Evolutionary conservation across 2,329 filamentous ascomycete genomes (phyloP).

Genomic region (Helminthosporium solani): DNA sequence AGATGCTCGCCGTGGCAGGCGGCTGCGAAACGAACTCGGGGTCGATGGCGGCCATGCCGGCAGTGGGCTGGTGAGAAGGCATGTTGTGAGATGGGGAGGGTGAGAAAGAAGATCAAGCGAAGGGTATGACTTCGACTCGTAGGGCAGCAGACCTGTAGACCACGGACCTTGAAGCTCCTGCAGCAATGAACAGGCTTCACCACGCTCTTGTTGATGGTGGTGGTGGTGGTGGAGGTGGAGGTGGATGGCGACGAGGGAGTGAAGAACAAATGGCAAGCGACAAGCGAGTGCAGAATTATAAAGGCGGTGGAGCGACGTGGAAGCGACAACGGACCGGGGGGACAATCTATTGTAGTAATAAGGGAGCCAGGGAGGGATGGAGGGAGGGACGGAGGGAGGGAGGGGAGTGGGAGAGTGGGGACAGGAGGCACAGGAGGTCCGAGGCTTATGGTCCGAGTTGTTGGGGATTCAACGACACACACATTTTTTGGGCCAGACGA

Average conservation of each 20-base stretch:
- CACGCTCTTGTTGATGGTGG: conserved; percentile 19
- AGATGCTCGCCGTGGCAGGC: conserved; percentile 49
- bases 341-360: no score
- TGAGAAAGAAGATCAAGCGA: conserved; percentile 13
- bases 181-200: conserved; percentile 23
- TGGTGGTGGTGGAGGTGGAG: no score
- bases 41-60: conserved; percentile 51
- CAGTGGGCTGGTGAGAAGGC: conserved; percentile 54
- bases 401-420: conserved; percentile 32
- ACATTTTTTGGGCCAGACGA: conserved; percentile 27
- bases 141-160: background rate
- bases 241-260: conserved; percentile 14
- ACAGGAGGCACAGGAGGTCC: conserved; percentile 14
- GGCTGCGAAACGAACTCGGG: conserved; percentile 50
- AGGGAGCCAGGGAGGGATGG: conserved; percentile 11
- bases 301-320: no score
- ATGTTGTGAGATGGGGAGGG: conserved; percentile 34
- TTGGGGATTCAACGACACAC: conserved; percentile 10
- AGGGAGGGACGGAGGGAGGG: no score
- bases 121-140: conserved; percentile 5
- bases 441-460: background rate
- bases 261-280: no score
- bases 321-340: no score
- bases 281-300: no score
- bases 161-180: conserved; percentile 14